These are phyloP conservation scores for Phycomyces nitens DNA, from an alignment of 192 early-diverging fungal genomes.

Conservation along the genomic window DNA sequence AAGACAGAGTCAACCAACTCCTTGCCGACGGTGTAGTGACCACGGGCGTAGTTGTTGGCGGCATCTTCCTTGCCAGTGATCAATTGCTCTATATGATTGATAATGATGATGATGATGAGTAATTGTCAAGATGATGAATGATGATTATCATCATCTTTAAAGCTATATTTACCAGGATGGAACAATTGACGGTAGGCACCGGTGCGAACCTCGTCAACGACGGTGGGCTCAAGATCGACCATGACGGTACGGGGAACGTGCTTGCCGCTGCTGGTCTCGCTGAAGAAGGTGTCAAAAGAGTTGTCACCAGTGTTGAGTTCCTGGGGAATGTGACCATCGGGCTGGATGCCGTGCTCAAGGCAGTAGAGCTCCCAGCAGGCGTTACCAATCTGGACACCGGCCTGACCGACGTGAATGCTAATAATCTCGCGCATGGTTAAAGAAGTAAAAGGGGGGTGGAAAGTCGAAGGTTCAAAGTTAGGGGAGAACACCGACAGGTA, in stretches of 20 bases:
- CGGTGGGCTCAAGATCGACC: slow-evolving; percentile 49
- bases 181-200: slow-evolving; percentile 44
- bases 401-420: slow-evolving; percentile 46
- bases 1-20: slow-evolving; percentile 48
- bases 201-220: slow-evolving; percentile 47
- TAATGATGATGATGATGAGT: neutral
- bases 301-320: slow-evolving; percentile 32
- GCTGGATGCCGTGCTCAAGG: slow-evolving; percentile 35
- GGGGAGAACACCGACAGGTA: slow-evolving; percentile 16
- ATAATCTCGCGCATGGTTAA: slow-evolving; percentile 43
- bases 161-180: slow-evolving; percentile 40
- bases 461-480: slow-evolving; percentile 13
- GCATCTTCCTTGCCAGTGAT: slow-evolving; percentile 54
- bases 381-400: slow-evolving; percentile 83
- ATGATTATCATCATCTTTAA: too few species aligned
- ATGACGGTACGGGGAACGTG: slow-evolving; percentile 45
- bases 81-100: slow-evolving; percentile 29
- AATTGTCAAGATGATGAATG: neutral
- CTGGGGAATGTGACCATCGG: slow-evolving; percentile 33
- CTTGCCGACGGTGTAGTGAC: slow-evolving; percentile 54
- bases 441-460: slow-evolving; percentile 5
- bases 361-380: slow-evolving; percentile 76
- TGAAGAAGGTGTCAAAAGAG: slow-evolving; percentile 43
- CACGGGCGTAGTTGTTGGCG: slow-evolving; percentile 55
- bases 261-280: slow-evolving; percentile 40